Base-by-base conservation (phyloP, 805 yeast genomes). In the Yarrowia hollandica region DNA sequence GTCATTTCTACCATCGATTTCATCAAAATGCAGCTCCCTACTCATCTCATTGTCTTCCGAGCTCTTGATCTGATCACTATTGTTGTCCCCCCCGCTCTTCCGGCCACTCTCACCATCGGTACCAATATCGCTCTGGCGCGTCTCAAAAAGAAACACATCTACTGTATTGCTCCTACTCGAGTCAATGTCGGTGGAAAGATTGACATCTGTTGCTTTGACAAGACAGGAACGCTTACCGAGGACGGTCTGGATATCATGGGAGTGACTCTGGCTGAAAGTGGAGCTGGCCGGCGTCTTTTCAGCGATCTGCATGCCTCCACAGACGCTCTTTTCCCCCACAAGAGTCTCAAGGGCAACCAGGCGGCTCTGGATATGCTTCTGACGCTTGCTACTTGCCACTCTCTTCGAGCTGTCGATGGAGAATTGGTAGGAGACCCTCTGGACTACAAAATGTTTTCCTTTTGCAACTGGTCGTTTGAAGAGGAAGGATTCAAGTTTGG, bases 41-140 rank as follows among this genome's bases (percentile, higher is more conserved):
- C 80, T 62, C 77, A 77, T 46, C 72, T 86, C 33, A 92, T 94
- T 76, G 77, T 91, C 5, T 75, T 94, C 60, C 80, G 99, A 65
- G 98, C 98, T 0, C 75, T 94, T 59, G 99, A 94, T 73, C 82
- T 94, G 56, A 86, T 94, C 59, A 94, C 99, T 0, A 90, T 94
- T 69, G 99, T 94, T 6, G 97, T 94, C 1, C 99, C 99, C 1
- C 99, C 99, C 0, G 99, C 99, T 0, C 77, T 94, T 42, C 99
- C 99, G 0, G 99, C 99, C 0, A 94, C 99, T 0, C 75, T 94
- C 62, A 90, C 99, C 0, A 92, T 94, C 61, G 99, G 99, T 16
- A 91, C 97, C 0, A 89, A 92, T 64, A 91, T 94, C 75, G 96
- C 99, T 0, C 73, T 94, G 22, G 77, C 83, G 26, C 78, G 98